phyloP scores from a whole-genome alignment of 2,329 filamentous ascomycete species.

The Fusarium circinatum region DNA sequence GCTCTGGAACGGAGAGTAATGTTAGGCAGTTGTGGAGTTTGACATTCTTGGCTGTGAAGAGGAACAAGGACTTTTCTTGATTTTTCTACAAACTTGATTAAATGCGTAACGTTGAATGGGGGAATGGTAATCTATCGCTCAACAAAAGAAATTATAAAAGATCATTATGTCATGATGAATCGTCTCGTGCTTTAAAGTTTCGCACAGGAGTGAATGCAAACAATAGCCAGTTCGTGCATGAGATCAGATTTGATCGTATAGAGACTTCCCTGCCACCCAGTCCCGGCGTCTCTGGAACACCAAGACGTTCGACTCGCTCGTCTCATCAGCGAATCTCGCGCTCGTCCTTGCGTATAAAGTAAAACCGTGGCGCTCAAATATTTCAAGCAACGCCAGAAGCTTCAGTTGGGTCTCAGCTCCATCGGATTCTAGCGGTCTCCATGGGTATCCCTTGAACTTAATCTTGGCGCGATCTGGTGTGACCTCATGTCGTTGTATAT shows the following conservation, averaged over 20 bases:
- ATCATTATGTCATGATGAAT: neutral
- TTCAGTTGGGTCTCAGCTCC: conserved; percentile 8
- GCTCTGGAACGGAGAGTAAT: conserved; percentile 32
- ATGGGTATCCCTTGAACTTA: conserved; percentile 12
- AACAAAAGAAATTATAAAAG: rapidly evolving
- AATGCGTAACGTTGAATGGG: rapidly evolving
- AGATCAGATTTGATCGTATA: neutral
- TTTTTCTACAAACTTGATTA: too few species aligned
- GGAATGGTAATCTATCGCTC: rapidly evolving
- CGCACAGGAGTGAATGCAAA: too few species aligned
- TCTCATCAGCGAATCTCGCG: conserved; percentile 1
- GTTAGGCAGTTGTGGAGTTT: conserved; percentile 37
- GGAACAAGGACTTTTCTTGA: neutral
- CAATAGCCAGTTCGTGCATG: neutral
- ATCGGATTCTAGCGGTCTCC: neutral
- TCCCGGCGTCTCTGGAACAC: conserved; percentile 13
- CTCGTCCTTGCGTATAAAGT: neutral
- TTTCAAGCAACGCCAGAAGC: conserved; percentile 6
- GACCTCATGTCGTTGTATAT: conserved; percentile 7
- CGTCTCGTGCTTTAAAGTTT: neutral
- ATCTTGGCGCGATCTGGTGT: conserved; percentile 8
- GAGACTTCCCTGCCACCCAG: neutral
- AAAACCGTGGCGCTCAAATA: conserved; percentile 12
- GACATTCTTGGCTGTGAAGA: conserved; percentile 31
- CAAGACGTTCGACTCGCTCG: conserved; percentile 2